Evolutionary conservation across 225 moss, liverwort and hornwort species (phyloP).

Genomic region (Physcomitrellopsis africana): DNA sequence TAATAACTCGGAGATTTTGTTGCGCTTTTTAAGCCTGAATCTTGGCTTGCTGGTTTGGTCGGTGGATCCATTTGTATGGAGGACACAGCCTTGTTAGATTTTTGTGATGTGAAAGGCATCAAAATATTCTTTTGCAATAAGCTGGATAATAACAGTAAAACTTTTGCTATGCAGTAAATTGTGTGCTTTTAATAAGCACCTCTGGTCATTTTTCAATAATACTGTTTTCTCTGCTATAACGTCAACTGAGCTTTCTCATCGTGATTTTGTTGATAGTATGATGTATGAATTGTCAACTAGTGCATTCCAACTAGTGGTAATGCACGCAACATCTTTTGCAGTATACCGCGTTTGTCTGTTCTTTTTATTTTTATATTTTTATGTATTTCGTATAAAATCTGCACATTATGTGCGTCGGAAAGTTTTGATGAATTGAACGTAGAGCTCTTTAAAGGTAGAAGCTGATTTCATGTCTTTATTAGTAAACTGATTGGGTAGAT

Average conservation of each 20-base stretch:
- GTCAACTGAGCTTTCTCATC: slow-evolving; percentile 1
- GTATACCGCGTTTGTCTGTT: neutral
- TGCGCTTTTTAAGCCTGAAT: neutral
- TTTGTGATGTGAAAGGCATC: slow-evolving; percentile 12
- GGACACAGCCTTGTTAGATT: slow-evolving; percentile 4
- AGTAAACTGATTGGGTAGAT: too few species aligned
- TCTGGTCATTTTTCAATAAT: neutral
- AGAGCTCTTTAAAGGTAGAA: too few species aligned
- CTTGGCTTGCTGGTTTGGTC: slow-evolving; percentile 26
- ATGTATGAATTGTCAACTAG: neutral
- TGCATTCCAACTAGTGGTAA: neutral
- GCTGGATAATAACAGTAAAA: slow-evolving; percentile 22
- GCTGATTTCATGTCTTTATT: too few species aligned
- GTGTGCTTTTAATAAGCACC: neutral
- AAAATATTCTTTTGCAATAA: slow-evolving; percentile 12
- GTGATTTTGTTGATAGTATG: slow-evolving; percentile 12
- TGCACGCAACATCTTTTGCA: neutral
- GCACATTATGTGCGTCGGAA: neutral
- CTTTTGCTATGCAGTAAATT: slow-evolving; percentile 11
- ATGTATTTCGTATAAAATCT: neutral
- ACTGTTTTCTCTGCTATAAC: slow-evolving; percentile 6
- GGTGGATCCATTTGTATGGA: slow-evolving; percentile 20
- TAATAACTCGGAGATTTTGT: slow-evolving; percentile 15
- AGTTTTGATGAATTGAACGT: neutral
- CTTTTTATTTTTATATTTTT: too few species aligned